phyloP scores from a whole-genome alignment of 805 yeast species.

The Candida boidinii region DNA sequence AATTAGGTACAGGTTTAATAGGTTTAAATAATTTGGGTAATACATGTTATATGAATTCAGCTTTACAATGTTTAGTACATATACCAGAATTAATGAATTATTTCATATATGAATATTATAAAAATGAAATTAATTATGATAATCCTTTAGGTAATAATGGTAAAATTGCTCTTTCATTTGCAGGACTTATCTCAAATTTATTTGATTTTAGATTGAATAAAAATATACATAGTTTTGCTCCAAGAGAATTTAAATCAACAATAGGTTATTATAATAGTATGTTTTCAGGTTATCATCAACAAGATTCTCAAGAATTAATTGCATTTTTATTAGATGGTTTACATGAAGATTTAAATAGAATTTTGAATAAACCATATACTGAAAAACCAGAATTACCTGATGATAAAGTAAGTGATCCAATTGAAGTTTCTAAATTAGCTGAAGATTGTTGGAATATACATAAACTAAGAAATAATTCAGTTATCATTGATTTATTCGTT shows the following conservation, averaged over 20 bases:
- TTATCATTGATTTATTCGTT: slow-evolving; percentile 77
- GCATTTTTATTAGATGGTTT: slow-evolving; percentile 82
- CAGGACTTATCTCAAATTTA: slow-evolving; percentile 50
- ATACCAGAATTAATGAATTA: slow-evolving; percentile 76
- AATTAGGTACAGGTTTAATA: slow-evolving; percentile 35
- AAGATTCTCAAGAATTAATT: slow-evolving; percentile 89
- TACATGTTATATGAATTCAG: slow-evolving; percentile 93
- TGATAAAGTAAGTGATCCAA: slow-evolving; percentile 44
- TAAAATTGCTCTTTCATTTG: slow-evolving; percentile 71
- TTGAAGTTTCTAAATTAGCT: slow-evolving; percentile 56
- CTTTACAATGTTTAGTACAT: slow-evolving; percentile 81
- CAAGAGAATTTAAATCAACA: slow-evolving; percentile 68
- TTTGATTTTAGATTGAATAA: slow-evolving; percentile 28
- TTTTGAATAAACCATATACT: slow-evolving; percentile 72
- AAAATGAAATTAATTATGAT: slow-evolving; percentile 56
- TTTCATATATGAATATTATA: slow-evolving; percentile 53
- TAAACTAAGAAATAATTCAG: slow-evolving; percentile 72
- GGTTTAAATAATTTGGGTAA: slow-evolving; percentile 77
- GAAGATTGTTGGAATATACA: slow-evolving; percentile 74
- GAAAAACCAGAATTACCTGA: slow-evolving; percentile 80
- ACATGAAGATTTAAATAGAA: slow-evolving; percentile 87
- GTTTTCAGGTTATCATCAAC: slow-evolving; percentile 79
- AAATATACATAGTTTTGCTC: slow-evolving; percentile 32
- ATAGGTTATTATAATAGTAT: slow-evolving; percentile 72
- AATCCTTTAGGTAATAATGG: slow-evolving; percentile 89